Percentiles rank a stretch among this genome's conserved stretches.
phyloP scores from a whole-genome alignment of 768 basidiomycete species.

The Suillus spraguei region DNA sequence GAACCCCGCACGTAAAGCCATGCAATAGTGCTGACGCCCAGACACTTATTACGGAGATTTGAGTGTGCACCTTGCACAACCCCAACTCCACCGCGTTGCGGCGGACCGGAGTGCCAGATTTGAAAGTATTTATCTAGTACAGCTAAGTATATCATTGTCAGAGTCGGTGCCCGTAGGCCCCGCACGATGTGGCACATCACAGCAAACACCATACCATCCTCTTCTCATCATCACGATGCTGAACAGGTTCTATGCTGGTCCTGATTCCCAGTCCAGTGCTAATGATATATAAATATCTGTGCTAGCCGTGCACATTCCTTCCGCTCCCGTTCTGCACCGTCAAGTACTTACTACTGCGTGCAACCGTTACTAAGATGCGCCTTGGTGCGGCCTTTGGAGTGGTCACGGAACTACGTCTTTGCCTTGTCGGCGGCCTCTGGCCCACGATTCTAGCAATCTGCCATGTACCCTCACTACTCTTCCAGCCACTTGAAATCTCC shows the following conservation, averaged over 20 bases:
- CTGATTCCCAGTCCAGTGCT: not conserved
- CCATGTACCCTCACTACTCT: slow-evolving; percentile 44
- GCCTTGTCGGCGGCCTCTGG: slow-evolving; percentile 39
- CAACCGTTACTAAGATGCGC: not conserved
- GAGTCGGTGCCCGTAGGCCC: too few relatives aligned
- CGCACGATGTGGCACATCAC: not conserved
- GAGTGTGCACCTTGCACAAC: too few relatives aligned
- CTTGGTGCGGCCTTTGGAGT: not conserved
- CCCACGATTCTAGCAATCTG: slow-evolving; percentile 49
- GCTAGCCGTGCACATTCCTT: not conserved
- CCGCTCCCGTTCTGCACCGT: not conserved
- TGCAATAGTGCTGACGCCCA: too few relatives aligned
- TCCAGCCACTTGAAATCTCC: slow-evolving; percentile 48
- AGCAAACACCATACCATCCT: not conserved
- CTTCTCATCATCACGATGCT: not conserved
- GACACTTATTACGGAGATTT: too few relatives aligned
- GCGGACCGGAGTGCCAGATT: too few relatives aligned
- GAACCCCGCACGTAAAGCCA: too few relatives aligned
- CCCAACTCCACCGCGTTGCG: too few relatives aligned
- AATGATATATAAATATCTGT: not conserved
- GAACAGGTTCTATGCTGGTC: not conserved
- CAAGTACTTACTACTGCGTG: not conserved
- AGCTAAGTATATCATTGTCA: too few relatives aligned
- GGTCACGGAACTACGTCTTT: slow-evolving; percentile 42
- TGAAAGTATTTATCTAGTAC: too few relatives aligned